Conservation (phyloP, 306 rosid genomes). For the Vigna radiata region DNA sequence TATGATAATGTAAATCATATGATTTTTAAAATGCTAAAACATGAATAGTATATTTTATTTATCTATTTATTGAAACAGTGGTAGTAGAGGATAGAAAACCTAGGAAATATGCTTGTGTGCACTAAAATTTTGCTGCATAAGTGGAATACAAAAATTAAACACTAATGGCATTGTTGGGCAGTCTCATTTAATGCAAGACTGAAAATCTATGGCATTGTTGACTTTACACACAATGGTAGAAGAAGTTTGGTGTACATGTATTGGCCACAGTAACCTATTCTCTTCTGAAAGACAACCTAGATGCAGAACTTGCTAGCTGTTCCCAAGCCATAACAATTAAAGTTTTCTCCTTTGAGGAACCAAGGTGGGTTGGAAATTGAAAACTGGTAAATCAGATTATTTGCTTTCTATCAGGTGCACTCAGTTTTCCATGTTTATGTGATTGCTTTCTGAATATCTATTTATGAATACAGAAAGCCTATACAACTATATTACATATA, state of each 20-base stretch:
- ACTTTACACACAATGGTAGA: neutral
- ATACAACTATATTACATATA: too few relatives aligned
- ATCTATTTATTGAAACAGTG: too few relatives aligned
- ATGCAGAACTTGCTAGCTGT: conserved; percentile 22
- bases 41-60: too few relatives aligned
- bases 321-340: neutral
- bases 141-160: neutral
- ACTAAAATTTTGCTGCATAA: neutral
- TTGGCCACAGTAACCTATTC: neutral
- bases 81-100: neutral
- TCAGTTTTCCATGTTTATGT: neutral
- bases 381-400: conserved; percentile 1
- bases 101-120: neutral
- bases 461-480: conserved; percentile 7
- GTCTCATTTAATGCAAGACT: neutral
- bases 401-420: conserved; percentile 4
- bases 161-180: neutral
- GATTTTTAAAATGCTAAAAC: too few relatives aligned
- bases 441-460: neutral
- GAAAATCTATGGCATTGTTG: neutral
- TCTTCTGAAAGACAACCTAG: neutral
- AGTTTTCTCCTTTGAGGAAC: neutral
- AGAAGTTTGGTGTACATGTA: neutral
- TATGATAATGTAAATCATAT: too few relatives aligned
- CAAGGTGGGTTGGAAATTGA: neutral